Evolutionary conservation across 495 filamentous ascomycete genomes (phyloP), one percentile per base, ranked within the genome.

Genomic region (Penicillium nucicola): DNA sequence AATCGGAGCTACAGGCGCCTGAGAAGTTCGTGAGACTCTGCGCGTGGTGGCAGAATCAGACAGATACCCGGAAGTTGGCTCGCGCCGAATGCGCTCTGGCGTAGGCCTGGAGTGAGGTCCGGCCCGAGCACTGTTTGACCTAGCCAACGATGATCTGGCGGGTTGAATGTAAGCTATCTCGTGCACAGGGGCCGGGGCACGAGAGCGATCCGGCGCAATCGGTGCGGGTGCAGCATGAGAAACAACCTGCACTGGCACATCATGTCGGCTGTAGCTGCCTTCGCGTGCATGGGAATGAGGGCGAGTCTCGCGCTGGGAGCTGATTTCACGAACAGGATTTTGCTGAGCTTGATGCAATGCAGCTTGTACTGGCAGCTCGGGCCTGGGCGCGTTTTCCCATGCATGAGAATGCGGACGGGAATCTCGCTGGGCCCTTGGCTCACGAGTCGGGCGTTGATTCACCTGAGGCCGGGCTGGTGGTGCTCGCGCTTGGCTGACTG

Each of bases 31-130:
- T 8, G 25, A 28, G 25, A 28, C 25, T 25, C 42, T 61, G 10
- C 52, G 49, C 13, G 44, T 42, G 10, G 60, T 50, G 14, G 45
- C 52, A 11, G 64, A 64, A 43, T 70, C 66, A 19, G 67, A 69
- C 5, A 50, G 42, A 48, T 70, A 63, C 12, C 58, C 67, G 7
- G 37, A 48, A 19, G 25, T 40, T 10, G 51, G 28, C 18, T 51
- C 46, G n/a, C 43, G 37, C 11, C 51, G 46, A 38, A 22, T 15
- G 4, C 37, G 42, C 6, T 42, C 33, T 14, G 19, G 45, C 25
- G 45, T 25, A 19, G 40, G 39, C 5, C 55, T 37, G 7, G 18
- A 37, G 3, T 14, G 52, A 39, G 5, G 38, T 12, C 30, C 50
- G 38, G 48, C 31, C 20, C 56, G 46, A 13, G 57, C 49, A 43